phyloP scores from a whole-genome alignment of 2,329 filamentous ascomycete species.

The Ascochyta fabae region DNA sequence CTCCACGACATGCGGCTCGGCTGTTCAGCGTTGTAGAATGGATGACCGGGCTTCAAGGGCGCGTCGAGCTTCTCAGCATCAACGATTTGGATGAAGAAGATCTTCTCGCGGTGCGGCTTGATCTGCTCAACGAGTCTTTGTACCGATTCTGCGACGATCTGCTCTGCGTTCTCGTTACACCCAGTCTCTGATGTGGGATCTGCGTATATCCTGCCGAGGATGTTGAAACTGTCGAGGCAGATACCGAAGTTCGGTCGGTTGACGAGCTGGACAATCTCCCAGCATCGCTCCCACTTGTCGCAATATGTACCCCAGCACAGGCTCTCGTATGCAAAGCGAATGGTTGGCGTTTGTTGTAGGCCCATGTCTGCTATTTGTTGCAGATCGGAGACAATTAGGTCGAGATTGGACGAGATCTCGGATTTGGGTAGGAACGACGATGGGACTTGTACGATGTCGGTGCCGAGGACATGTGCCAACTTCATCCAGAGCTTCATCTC shows the following conservation, averaged over 20 bases:
- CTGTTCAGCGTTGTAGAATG: conserved; percentile 65
- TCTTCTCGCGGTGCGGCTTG: conserved; percentile 62
- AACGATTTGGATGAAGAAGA: conserved; percentile 79
- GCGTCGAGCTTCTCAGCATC: conserved; percentile 69
- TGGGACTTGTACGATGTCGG: conserved; percentile 76
- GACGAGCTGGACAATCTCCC: conserved; percentile 70
- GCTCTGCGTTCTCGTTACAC: conserved; percentile 61
- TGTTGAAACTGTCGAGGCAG: conserved; percentile 81
- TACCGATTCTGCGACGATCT: conserved; percentile 62
- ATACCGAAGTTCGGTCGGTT: conserved; percentile 75
- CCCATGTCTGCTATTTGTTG: conserved; percentile 72
- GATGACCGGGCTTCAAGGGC: conserved; percentile 65
- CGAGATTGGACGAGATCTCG: conserved; percentile 59
- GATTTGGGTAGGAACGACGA: conserved; percentile 68
- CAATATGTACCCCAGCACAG: conserved; percentile 74
- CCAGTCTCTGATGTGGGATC: conserved; percentile 65
- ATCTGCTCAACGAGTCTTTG: conserved; percentile 61
- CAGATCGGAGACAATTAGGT: conserved; percentile 68
- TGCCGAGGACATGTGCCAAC: conserved; percentile 67
- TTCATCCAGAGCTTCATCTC: conserved; percentile 74
- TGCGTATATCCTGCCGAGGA: conserved; percentile 73
- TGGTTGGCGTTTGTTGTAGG: conserved; percentile 59
- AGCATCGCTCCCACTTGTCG: conserved; percentile 74
- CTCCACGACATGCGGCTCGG: conserved; percentile 78
- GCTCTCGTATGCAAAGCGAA: conserved; percentile 76